These are phyloP conservation scores for Glonium stellatum DNA, from an alignment of 495 filamentous ascomycete species.

Conservation along the genomic window DNA sequence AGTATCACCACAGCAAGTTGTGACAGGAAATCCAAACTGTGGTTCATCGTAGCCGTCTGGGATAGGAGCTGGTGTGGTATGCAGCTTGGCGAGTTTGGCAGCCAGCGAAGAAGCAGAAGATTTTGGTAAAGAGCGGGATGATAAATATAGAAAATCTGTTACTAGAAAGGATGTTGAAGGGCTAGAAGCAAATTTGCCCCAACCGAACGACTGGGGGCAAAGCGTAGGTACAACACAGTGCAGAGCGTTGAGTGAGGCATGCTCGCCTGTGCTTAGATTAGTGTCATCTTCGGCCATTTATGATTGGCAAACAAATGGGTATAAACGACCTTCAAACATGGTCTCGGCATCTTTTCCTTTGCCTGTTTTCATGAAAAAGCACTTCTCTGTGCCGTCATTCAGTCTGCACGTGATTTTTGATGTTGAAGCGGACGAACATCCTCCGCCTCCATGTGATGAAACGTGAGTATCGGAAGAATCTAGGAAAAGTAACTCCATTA, in stretches of 20 bases:
- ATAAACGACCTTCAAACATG: constrained; percentile 57
- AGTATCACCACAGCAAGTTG: constrained; percentile 82
- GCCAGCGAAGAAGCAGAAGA: constrained; percentile 49
- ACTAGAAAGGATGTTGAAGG: constrained; percentile 58
- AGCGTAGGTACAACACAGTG: constrained; percentile 62
- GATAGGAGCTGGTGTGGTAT: constrained; percentile 65
- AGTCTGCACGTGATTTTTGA: constrained; percentile 55
- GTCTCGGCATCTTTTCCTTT: constrained; percentile 53
- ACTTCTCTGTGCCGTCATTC: constrained; percentile 46
- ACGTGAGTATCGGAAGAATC: constrained; percentile 50
- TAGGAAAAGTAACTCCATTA: constrained; percentile 54
- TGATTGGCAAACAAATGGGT: background rate
- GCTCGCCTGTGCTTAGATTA: constrained; percentile 53
- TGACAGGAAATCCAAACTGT: constrained; percentile 72
- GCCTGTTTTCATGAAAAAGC: constrained; percentile 79
- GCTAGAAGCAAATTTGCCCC: constrained; percentile 53
- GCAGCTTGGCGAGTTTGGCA: constrained; percentile 67
- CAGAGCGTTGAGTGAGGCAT: constrained; percentile 75
- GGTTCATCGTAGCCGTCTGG: constrained; percentile 52
- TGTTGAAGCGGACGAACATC: constrained; percentile 61
- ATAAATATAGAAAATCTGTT: constrained; percentile 74
- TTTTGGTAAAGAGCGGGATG: constrained; percentile 23
- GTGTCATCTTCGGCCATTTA: background rate
- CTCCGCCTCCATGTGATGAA: constrained; percentile 58
- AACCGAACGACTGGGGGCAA: constrained; percentile 64